phyloP scores from a whole-genome alignment of 1,139 yeast species.

The Candida pseudocylindracea region DNA sequence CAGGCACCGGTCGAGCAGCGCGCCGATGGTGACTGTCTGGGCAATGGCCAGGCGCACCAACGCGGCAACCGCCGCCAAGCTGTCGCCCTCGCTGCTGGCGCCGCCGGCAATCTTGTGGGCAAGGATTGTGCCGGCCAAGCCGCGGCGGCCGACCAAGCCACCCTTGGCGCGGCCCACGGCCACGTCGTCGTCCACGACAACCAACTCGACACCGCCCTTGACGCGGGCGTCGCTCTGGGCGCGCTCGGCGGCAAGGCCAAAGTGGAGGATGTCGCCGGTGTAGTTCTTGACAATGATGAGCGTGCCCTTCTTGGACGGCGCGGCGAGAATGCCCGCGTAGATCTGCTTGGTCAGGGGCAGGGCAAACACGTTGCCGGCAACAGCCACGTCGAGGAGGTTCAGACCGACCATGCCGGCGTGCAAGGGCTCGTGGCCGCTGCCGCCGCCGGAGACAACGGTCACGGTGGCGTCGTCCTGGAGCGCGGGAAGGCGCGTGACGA shows the following conservation, averaged over 20 bases:
- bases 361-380: constrained; percentile 74
- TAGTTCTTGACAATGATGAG: constrained; percentile 70
- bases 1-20: constrained; percentile 73
- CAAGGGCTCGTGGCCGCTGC: constrained; percentile 89
- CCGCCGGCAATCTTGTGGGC: constrained; percentile 79
- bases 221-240: constrained; percentile 29
- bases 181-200: constrained; percentile 74
- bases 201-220: constrained; percentile 25
- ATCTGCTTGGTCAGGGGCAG: constrained; percentile 85
- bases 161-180: constrained; percentile 79
- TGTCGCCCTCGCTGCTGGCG: constrained; percentile 24
- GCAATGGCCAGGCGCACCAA: constrained; percentile 41
- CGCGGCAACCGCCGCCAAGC: constrained; percentile 20
- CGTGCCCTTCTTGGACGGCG: constrained; percentile 39
- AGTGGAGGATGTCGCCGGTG: constrained; percentile 85
- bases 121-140: constrained; percentile 73
- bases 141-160: constrained; percentile 83
- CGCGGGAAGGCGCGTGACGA: background rate
- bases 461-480: constrained; percentile 18
- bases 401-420: constrained; percentile 83
- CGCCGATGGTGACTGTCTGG: constrained; percentile 67
- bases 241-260: constrained; percentile 77
- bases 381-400: constrained; percentile 70
- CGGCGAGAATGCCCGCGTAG: constrained; percentile 43
- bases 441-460: constrained; percentile 73